A percentile compares a stretch with the other conserved stretches of the same genome.
phyloP scores from a whole-genome alignment of 306 rosid species.

The Vigna reflexopilosa region DNA sequence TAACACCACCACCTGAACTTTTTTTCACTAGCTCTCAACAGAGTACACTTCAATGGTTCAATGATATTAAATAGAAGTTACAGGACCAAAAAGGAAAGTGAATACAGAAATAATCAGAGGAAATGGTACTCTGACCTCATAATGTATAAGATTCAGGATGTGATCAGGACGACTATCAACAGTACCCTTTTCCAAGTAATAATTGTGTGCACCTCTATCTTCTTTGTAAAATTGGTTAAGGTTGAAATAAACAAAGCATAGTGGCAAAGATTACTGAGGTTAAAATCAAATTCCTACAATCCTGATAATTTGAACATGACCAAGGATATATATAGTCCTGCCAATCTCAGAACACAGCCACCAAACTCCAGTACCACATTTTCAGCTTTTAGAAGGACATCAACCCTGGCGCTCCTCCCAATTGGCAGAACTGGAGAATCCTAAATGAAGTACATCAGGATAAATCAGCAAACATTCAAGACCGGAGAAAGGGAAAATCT shows the following conservation, averaged over 20 bases:
- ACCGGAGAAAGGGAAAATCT: constrained; percentile 5
- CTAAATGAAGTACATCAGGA: constrained; percentile 55
- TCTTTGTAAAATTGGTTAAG: constrained; percentile 81
- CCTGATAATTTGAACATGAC: constrained; percentile 41
- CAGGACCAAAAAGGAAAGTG: neutral
- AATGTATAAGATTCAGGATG: constrained; percentile 85
- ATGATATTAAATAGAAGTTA: constrained; percentile 13
- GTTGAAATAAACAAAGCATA: constrained; percentile 42
- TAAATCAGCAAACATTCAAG: constrained; percentile 22
- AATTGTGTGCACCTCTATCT: constrained; percentile 92
- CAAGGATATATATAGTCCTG: constrained; percentile 97
- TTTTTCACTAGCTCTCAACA: constrained; percentile 6
- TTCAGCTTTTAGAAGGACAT: constrained; percentile 81
- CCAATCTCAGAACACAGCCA: constrained; percentile 89
- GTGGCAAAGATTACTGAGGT: constrained; percentile 20
- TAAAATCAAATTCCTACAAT: neutral
- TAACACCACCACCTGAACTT: neutral
- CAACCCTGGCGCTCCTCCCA: constrained; percentile 85
- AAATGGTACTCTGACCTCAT: constrained; percentile 66
- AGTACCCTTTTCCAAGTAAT: constrained; percentile 81
- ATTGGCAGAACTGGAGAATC: constrained; percentile 80
- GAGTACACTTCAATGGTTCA: neutral
- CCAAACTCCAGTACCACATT: constrained; percentile 71
- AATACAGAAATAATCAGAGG: constrained; percentile 34
- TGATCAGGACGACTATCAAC: constrained; percentile 88